Base-by-base conservation (phyloP, 1,139 yeast genomes). In the Candida sanyaensis region DNA sequence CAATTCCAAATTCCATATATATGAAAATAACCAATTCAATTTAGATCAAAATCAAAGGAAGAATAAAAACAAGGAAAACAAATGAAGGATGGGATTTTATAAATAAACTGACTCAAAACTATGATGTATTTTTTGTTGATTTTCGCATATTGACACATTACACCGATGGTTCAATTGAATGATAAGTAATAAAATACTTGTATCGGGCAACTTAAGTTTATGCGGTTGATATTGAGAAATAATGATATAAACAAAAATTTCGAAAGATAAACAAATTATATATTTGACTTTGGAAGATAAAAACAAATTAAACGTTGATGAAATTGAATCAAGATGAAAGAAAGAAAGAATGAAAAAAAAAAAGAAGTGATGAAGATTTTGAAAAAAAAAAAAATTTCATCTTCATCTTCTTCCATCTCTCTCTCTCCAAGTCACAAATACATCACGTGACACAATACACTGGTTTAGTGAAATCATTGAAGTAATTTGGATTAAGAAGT, bases 61-160 rank as follows among this genome's bases (percentile, higher is more conserved):
- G n/a, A 4, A 17, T 2, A 17, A 17, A 2, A 17, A 17, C 21
- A 17, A 17, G 21, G 21, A 17, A 17, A 17, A 17, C 21, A 17
- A 17, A 17, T 17, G 21, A 17, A 17, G 21, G 21, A 17, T 17
- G 21, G 2, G 21, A 17, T 24, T 9, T 26, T 9, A 32, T 11
- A 33, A 33, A 24, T 32, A 23, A 24, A 23, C 26, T 21, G 43
- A 33, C 43, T 12, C 26, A 13, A 17, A 17, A 21, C 28, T 38
- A 29, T 41, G 4, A 23, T 23, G 29, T 31, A 32, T 39, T 39
- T 11, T 17, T 21, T 26, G 12, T 56, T 51, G 24, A 31, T 75
- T 60, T 75, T 54, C 77, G 80, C 80, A 75, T 68, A 75, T 67
- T 66, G 80, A 75, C 80, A 75, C 80, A 75, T 75, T 70, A 78